A percentile compares a stretch with the other conserved stretches of the same genome.
These are phyloP conservation scores for Sonneratia alba DNA, from an alignment of 345 rosid species.

Conservation along the genomic window DNA sequence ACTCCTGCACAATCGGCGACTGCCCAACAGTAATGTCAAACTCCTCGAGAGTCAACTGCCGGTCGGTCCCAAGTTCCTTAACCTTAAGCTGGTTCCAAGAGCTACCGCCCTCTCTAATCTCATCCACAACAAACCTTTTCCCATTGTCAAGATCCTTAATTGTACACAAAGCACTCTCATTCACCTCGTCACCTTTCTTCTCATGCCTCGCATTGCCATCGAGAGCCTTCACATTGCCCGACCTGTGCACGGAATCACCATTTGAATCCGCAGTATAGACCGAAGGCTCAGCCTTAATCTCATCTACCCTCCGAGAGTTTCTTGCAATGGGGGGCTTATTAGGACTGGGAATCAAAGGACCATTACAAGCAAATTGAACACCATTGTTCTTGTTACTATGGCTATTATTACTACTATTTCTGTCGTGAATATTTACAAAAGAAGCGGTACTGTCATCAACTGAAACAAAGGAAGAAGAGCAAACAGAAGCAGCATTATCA, in stretches of 20 bases:
- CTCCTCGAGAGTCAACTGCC: slow-evolving; percentile 92
- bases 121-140: slow-evolving; percentile 77
- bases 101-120: slow-evolving; percentile 71
- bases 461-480: slow-evolving; percentile 9
- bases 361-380: not conserved
- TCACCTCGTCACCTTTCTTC: slow-evolving; percentile 15
- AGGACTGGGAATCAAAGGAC: slow-evolving; percentile 14
- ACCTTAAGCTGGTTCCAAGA: slow-evolving; percentile 69
- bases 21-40: slow-evolving; percentile 82
- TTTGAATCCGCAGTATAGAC: slow-evolving; percentile 25
- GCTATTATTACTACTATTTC: not conserved
- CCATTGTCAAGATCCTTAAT: slow-evolving; percentile 88
- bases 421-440: slow-evolving; percentile 11
- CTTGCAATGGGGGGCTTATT: slow-evolving; percentile 25
- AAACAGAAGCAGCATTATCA: slow-evolving; percentile 11
- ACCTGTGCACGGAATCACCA: slow-evolving; percentile 17
- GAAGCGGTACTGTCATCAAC: slow-evolving; percentile 4
- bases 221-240: slow-evolving; percentile 15
- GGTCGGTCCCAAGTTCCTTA: slow-evolving; percentile 78
- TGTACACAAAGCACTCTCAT: slow-evolving; percentile 39
- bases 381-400: not conserved
- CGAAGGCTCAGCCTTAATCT: slow-evolving; percentile 12
- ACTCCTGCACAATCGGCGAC: slow-evolving; percentile 87
- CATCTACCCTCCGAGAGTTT: slow-evolving; percentile 15
- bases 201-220: slow-evolving; percentile 21